These are phyloP conservation scores for Wickerhamomyces canadensis DNA, from an alignment of 805 yeast species.

Conservation along the genomic window DNA sequence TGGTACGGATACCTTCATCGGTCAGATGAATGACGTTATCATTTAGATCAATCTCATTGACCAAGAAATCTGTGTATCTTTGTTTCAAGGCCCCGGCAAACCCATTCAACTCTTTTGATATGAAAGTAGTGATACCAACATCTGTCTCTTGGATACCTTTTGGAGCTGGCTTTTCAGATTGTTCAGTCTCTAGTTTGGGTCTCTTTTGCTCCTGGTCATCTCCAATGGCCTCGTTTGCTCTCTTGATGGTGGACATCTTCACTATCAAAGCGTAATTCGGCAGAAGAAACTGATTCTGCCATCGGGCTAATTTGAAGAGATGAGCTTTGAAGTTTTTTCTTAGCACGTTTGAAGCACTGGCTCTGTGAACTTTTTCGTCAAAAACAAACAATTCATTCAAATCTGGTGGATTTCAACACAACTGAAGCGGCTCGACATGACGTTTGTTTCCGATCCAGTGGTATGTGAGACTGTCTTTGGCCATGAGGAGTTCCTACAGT, in stretches of 20 bases:
- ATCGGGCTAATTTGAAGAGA: constrained; percentile 2
- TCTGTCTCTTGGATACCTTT: constrained; percentile 61
- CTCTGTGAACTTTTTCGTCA: too few species aligned
- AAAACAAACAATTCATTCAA: too few species aligned
- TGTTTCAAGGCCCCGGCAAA: constrained; percentile 80
- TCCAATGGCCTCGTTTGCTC: constrained; percentile 16
- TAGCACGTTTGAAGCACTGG: not conserved
- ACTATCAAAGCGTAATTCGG: not conserved
- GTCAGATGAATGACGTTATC: constrained; percentile 70
- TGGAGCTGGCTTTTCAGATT: constrained; percentile 4
- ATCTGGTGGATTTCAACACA: too few species aligned
- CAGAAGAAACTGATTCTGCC: not conserved
- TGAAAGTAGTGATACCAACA: constrained; percentile 80
- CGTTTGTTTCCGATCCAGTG: constrained; percentile 7
- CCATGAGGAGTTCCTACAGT: too few species aligned
- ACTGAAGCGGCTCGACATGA: constrained; percentile 4
- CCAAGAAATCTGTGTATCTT: constrained; percentile 89
- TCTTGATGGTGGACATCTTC: constrained; percentile 16
- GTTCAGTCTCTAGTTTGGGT: constrained; percentile 11
- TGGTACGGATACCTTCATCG: constrained; percentile 56
- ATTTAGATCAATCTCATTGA: constrained; percentile 70
- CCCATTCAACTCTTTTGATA: constrained; percentile 51
- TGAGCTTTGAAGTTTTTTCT: constrained; percentile 11
- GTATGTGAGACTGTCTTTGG: too few species aligned
- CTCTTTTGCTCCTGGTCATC: constrained; percentile 17